A percentile compares a stretch with the other conserved stretches of the same genome.
These are phyloP conservation scores for Mycena olivaceomarginata DNA, from an alignment of 768 basidiomycete genomes.

Conservation along the genomic window DNA sequence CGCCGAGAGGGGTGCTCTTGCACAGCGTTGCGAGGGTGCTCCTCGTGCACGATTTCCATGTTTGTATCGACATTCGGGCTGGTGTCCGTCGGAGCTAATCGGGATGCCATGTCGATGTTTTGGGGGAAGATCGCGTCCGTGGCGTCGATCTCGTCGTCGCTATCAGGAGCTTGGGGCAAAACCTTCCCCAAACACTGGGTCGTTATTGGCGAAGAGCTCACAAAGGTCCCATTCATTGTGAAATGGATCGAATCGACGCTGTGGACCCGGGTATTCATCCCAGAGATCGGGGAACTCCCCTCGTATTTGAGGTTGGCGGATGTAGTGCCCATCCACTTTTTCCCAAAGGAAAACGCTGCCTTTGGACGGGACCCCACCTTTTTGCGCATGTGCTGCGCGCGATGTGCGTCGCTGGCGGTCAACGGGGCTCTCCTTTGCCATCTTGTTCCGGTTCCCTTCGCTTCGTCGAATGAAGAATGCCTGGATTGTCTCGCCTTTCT, in stretches of 20 bases:
- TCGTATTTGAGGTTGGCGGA: background rate
- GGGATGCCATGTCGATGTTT: background rate
- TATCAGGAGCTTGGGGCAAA: background rate
- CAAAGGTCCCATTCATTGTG: slow-evolving; percentile 19
- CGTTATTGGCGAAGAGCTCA: background rate
- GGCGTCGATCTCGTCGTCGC: background rate
- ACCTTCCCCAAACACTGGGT: background rate
- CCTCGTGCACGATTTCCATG: too few species aligned
- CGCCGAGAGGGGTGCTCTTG: too few species aligned
- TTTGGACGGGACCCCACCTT: background rate
- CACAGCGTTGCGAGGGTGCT: too few species aligned
- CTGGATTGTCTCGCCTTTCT: background rate
- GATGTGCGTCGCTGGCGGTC: slow-evolving; percentile 13
- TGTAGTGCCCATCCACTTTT: background rate
- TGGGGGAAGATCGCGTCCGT: background rate
- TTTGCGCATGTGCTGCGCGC: slow-evolving; percentile 1
- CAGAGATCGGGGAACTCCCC: background rate
- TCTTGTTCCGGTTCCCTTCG: background rate
- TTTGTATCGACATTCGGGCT: background rate
- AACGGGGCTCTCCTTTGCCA: background rate
- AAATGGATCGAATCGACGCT: background rate
- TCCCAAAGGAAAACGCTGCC: slow-evolving; percentile 17
- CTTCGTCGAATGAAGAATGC: too few species aligned
- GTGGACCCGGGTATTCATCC: background rate
- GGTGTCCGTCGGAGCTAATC: background rate